A percentile compares a stretch with the other conserved stretches of the same genome.
Conservation (phyloP, 179 eudicot species). For the Carnegiea gigantea region DNA sequence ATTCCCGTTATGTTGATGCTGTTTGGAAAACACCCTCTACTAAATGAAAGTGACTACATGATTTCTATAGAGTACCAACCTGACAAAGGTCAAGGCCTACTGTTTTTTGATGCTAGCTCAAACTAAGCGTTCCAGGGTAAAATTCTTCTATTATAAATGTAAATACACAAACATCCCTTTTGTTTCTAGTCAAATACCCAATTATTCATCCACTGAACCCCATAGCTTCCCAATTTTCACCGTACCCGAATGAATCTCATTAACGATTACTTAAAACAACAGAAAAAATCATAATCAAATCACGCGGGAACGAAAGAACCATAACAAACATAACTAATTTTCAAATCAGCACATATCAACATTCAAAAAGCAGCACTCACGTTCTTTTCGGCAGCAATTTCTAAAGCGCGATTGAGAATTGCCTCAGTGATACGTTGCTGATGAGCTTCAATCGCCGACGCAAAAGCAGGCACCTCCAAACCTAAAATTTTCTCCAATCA, state of each 20-base stretch:
- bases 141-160: neutral
- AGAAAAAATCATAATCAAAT: neutral
- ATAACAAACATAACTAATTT: neutral
- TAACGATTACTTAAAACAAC: neutral
- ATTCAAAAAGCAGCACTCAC: slow-evolving; percentile 26
- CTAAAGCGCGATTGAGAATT: slow-evolving; percentile 54
- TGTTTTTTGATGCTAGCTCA: neutral
- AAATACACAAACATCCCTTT: neutral
- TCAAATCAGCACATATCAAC: neutral
- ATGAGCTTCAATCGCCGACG: slow-evolving; percentile 77
- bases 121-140: neutral
- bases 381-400: slow-evolving; percentile 58
- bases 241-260: neutral
- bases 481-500: slow-evolving; percentile 24
- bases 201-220: neutral
- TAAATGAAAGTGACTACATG: neutral
- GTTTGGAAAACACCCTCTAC: neutral
- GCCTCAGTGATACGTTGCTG: slow-evolving; percentile 67
- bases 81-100: neutral
- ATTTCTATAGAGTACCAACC: neutral
- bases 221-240: neutral
- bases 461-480: slow-evolving; percentile 79
- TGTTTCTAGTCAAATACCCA: neutral
- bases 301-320: neutral
- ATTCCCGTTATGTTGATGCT: neutral